Base-by-base conservation (phyloP, 2,329 filamentous ascomycete genomes). In the Sarocladium oryzae region DNA sequence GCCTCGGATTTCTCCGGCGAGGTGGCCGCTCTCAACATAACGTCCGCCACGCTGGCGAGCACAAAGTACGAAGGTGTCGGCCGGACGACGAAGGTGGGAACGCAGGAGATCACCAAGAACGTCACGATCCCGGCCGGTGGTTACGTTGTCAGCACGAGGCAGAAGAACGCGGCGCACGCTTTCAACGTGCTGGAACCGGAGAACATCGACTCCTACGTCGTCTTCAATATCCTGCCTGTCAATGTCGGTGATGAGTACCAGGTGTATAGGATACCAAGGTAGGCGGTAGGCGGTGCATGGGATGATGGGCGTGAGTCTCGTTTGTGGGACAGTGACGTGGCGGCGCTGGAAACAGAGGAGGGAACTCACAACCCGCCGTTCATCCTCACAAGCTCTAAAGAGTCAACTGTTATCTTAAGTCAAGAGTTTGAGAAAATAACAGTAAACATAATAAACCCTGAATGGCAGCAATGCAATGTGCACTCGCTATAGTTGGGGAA, bases 171-270 rank as follows among this genome's bases (percentile, higher is more conserved):
- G 0, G 64, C 54, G 0, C 50, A 62, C 1, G 61, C 62, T 0
- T 57, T 66, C 8, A 56, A 57, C 11, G 61, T 58, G 1, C 51
- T 66, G 11, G 64, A 66, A 55, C 64, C 64, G 0, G 64, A 66
- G 56, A 61, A 60, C 2, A 60, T 62, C 9, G 64, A 66, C 52
- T 66, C 64, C 2, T 66, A 64, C 36, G 64, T 58, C 0, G 62
- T 58, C 2, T 61, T 58, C 13, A 64, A 63, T 43, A 58, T 66
- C 2, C 53, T 66, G 1, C 62, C 64, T 2, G 51, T 64, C 1
- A 52, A 52, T 4, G 57, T 45, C 1, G 62, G 60, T 0, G 63
- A 66, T 28, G 63, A 66, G 50, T 66, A 66, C 49, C 64, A 57
- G 4, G 52, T 66, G 2, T 66, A 60, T 23, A 55, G 63, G 1